Evolutionary conservation across 2,329 filamentous ascomycete genomes (phyloP), one percentile per base, ranked within the genome.

Genomic region (Fusarium tricinctum): DNA sequence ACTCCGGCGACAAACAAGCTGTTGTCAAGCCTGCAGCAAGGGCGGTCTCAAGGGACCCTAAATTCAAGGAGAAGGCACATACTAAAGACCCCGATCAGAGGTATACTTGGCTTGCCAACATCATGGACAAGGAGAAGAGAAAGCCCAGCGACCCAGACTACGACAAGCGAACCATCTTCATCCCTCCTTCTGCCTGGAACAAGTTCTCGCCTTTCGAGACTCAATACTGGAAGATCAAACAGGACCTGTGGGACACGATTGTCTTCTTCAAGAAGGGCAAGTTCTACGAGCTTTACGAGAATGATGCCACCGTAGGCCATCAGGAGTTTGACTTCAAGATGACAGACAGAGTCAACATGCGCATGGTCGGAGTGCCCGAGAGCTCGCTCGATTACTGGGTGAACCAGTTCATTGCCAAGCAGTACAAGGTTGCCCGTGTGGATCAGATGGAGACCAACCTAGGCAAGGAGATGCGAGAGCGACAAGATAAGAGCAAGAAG

Each of bases 201-300:
- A 90, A 92, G 26, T 97, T 99, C 77, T 97, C 94, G 0, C 88
- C 95, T 0, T 99, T 99, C 69, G 96, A 99, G 80, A 97, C 94
- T 78, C 96, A 99, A 77, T 99, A 99, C 78, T 99, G 96, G 96
- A 93, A 97, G 75, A 98, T 99, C 79, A 99, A 99, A 82, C 92
- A 94, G 78, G 97, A 97, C 73, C 92, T 97, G 70, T 98, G 93
- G 92, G 94, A 97, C 70, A 97, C 94, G 0, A 91, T 99, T 45
- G 95, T 99, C 17, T 99, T 99, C 81, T 99, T 99, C 89, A 99
- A 98, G 81, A 99, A 99, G 84, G 96, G 96, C 75, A 99, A 99
- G 75, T 99, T 99, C 80, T 99, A 97, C 76, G 96, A 99, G 78
- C 85, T 99, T 0, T 99, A 98, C 75, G 96, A 99, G 78, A 97